phyloP scores from a whole-genome alignment of 2,329 filamentous ascomycete species.

The Domatiomyces globalis region DNA sequence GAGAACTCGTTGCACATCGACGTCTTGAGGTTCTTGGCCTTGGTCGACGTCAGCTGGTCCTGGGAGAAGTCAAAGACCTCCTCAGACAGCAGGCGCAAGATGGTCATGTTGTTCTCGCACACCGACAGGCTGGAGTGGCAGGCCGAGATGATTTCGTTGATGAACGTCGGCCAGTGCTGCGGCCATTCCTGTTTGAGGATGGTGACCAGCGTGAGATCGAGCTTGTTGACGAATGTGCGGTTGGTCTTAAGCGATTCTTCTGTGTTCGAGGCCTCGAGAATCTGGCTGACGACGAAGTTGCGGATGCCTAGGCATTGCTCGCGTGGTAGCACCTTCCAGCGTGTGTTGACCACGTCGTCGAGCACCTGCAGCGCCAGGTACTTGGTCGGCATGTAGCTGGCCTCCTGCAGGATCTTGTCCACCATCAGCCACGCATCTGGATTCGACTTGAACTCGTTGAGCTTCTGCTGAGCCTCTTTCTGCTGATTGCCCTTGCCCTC shows the following conservation, averaged over 20 bases:
- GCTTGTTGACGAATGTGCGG: slow-evolving; percentile 88
- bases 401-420: slow-evolving; percentile 88
- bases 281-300: slow-evolving; percentile 98
- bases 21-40: slow-evolving; percentile 91
- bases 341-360: slow-evolving; percentile 95
- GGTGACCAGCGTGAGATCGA: slow-evolving; percentile 92
- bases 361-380: slow-evolving; percentile 93
- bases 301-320: slow-evolving; percentile 97
- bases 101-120: slow-evolving; percentile 99
- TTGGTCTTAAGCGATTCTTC: slow-evolving; percentile 77
- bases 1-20: slow-evolving; percentile 99
- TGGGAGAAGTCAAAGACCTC: slow-evolving; percentile 98
- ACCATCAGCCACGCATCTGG: slow-evolving; percentile 96
- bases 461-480: slow-evolving; percentile 34
- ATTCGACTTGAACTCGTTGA: slow-evolving; percentile 72
- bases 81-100: slow-evolving; percentile 84
- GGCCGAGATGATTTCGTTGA: slow-evolving; percentile 97
- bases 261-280: slow-evolving; percentile 80
- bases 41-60: slow-evolving; percentile 97
- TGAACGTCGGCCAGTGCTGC: slow-evolving; percentile 98
- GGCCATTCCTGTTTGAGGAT: slow-evolving; percentile 99
- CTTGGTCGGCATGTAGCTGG: slow-evolving; percentile 90
- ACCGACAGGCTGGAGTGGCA: slow-evolving; percentile 92
- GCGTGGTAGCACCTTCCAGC: slow-evolving; percentile 94
- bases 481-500: slow-evolving; percentile 80